Base-by-base conservation (phyloP, 2,329 filamentous ascomycete species). In the Neospermospora avenae region DNA sequence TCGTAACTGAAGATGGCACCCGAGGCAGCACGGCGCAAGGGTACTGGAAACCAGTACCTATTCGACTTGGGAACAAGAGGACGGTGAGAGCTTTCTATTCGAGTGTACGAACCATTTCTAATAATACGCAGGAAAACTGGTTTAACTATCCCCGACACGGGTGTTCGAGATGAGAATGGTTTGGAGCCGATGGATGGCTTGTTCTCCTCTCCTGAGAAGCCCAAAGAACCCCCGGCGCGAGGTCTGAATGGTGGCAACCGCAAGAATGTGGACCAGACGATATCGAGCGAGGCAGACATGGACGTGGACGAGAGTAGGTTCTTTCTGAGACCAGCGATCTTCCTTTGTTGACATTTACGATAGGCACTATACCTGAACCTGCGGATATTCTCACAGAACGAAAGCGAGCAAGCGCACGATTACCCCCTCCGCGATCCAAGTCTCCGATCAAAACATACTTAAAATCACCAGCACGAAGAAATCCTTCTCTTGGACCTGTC, bases 151-250 rank as follows among this genome's bases (percentile, higher is more conserved):
- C 84, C 86, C 69, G 91, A 96, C 70, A 85, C 80, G 58, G 91
- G 91, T 55, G 80, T 87, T 62, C 89, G 91, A 76, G 93, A 98
- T 76, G 92, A 96, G 73, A 81, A 96, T 80, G 95, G 93, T 74
- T 86, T 99, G 79, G 91, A 97, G 73, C 88, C 90, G 37, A 83
- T 96, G 60, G 90, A 93, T 37, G 85, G 85, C 67, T 85, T 98
- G 66, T 96, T 96, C 75, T 97, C 93, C 8, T 96, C 93, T 20
- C 92, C 93, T 14, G 83, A 85, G 66, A 89, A 87, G 69, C 77
- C 68, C 3, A 65, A 59, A n/a, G 61, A 54, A 28, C 57, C 54
- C 28, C 42, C 58, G 1, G 39, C 53, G 14, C 39, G 53, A 25
- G 28, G 37, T 6, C 11, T 41, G 14, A 61, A 59, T 39, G 52